A percentile compares a stretch with the other conserved stretches of the same genome.
Conservation (phyloP, 371 early-diverging fungal genomes). For the Mucor velutinosus region DNA sequence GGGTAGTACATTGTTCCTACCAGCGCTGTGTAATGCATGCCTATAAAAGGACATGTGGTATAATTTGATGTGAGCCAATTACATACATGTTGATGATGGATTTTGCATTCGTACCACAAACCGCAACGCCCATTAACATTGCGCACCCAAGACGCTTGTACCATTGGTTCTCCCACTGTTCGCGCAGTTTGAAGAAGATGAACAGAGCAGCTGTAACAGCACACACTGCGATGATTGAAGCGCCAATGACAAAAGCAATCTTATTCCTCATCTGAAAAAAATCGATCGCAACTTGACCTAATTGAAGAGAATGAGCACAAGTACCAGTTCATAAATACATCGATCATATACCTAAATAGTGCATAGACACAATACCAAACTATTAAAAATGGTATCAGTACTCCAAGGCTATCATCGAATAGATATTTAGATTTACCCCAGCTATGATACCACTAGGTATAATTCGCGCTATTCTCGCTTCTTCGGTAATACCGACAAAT, state of each 20-base stretch:
- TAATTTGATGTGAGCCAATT: not conserved
- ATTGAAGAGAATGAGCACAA: not conserved
- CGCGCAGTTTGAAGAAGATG: constrained; percentile 53
- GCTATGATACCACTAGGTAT: constrained; percentile 43
- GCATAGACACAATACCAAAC: constrained; percentile 48
- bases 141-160: constrained; percentile 52
- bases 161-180: constrained; percentile 50
- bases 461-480: constrained; percentile 36
- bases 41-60: constrained; percentile 14
- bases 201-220: constrained; percentile 41
- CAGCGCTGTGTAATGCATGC: constrained; percentile 53
- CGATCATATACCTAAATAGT: constrained; percentile 43
- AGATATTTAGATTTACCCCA: constrained; percentile 33
- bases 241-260: constrained; percentile 35
- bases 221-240: constrained; percentile 39
- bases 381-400: constrained; percentile 10
- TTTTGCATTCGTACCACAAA: constrained; percentile 36
- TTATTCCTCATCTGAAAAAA: constrained; percentile 36
- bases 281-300: constrained; percentile 51
- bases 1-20: constrained; percentile 44
- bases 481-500: constrained; percentile 48
- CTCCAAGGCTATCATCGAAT: not conserved
- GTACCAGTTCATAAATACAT: not conserved
- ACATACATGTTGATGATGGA: not conserved
- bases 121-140: constrained; percentile 48